Conservation (phyloP, 2,329 filamentous ascomycete species). For the Neopestalotiopsis clavispora region DNA sequence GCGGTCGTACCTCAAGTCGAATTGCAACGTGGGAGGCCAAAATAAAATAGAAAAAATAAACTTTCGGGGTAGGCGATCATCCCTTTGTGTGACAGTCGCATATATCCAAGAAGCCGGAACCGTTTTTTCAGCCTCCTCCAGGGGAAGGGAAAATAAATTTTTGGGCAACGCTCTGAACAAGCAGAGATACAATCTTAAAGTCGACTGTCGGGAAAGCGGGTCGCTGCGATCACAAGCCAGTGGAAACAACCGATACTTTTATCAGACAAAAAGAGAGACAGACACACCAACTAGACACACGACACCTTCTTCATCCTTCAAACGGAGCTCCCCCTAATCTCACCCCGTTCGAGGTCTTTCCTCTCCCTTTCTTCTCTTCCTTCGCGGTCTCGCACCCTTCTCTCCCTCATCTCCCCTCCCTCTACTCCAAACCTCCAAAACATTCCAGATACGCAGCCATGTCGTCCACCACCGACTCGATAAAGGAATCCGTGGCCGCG, state of each 20-base stretch:
- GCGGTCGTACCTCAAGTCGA: not conserved
- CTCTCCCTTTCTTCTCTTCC: too few relatives aligned
- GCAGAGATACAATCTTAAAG: not conserved
- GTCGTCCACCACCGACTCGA: constrained; percentile 34
- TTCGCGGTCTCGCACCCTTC: too few relatives aligned
- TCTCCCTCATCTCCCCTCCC: not conserved
- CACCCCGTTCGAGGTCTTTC: not conserved
- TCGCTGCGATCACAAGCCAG: constrained; percentile 17
- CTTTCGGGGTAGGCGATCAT: not conserved
- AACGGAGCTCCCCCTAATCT: not conserved
- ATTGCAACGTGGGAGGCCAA: not conserved
- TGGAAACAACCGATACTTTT: not conserved
- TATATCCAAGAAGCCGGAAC: not conserved
- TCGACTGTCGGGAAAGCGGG: constrained; percentile 11
- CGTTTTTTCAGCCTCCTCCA: too few relatives aligned
- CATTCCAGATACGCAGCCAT: not conserved
- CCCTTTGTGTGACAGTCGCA: not conserved
- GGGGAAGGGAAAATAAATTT: not conserved
- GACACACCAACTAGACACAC: not conserved
- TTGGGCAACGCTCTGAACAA: not conserved
- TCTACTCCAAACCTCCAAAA: not conserved
- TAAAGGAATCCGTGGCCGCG: constrained; percentile 40
- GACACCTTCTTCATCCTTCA: constrained; percentile 1
- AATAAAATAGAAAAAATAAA: not conserved
- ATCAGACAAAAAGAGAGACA: not conserved